Base-by-base conservation (phyloP, 1,139 yeast genomes). In the Saccharomyces hybrid region DNA sequence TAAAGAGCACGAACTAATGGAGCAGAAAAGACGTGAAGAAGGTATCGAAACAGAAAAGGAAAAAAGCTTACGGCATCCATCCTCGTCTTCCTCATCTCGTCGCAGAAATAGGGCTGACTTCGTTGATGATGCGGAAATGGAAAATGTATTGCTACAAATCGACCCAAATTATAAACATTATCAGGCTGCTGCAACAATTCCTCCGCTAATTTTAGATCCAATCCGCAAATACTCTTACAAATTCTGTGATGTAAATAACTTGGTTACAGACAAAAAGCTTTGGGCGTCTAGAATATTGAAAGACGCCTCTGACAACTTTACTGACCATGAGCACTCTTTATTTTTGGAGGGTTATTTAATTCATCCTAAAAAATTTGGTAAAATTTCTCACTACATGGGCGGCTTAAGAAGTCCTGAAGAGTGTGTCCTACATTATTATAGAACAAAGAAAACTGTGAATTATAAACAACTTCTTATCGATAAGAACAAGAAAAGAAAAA, bases 361-460 rank as follows among this genome's bases (percentile, higher is more conserved):
- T 54, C 77, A 78, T 66, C 99, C 99, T 1, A 95, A 95, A 71
- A 83, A 86, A 65, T 93, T 95, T 77, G 98, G 99, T 9, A 85
- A 85, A 57, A 89, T 95, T 51, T 84, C 98, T 0, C 75, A 81
- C 52, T 76, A 76, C 53, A 83, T 95, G 93, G 95, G 95, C 47
- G 90, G 89, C 0, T 71, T 85, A 41, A 76, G 98, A 63, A 80
- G 88, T 1, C 78, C 91, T 14, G 82, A 83, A 62, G 98, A 93
- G 57, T 93, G 99, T 72, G 98, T 93, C 9, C 67, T 88, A 59
- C 98, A 93, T 70, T 95, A 93, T 70, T 95, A 95, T 69, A 83
- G 81, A 57, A 91, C 99, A 3, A 95, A 95, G 74, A 86, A 87
- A 69, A 74, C 75, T 0, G 73, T 75, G 0, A 88, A 90, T 69